Base-by-base conservation (phyloP, 129 eudicot genomes). In the Flaveria ramosissima region DNA sequence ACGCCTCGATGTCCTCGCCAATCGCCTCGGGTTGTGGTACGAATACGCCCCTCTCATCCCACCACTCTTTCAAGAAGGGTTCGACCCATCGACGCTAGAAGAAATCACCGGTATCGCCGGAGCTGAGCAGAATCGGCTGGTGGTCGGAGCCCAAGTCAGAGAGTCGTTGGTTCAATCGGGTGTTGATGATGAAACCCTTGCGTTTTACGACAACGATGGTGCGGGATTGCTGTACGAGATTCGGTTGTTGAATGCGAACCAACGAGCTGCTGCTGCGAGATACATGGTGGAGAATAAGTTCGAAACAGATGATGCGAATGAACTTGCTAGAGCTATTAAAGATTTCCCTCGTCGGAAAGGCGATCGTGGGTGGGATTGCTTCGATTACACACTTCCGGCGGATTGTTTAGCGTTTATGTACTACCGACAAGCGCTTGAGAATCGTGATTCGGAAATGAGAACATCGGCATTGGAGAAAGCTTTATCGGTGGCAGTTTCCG, bases 41-140 rank as follows among this genome's bases (percentile, higher is more conserved):
- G 96, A 92, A 20, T 90, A 88, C 74, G 98, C 94, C 70, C 84
- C 96, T 16, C 81, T 92, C 10, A 86, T 92, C 75, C 81, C 89
- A 3, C 75, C 90, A 3, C 85, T 92, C 7, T 67, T 78, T 4
- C 80, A 68, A 6, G 92, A 92, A 50, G 98, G 98, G 0, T 85
- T 92, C 64, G 64, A 71, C 26, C 80, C 94, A 19, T 48, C 93
- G 17, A 86, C 71, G 0, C 10, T 92, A 3, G 96, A 92, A 56
- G 98, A 92, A 46, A 68, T 92, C 67, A 90, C 96, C 0, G 96
- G 96, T 8, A 86, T 92, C 48, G 8, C 88, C 7, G 90, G 92
- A 2, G 73, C 71, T 2, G 98, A 92, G 47, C 98, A 92, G 77
- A 92, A 90, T n/a, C 81, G 69, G 17, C 80, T 88, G 8, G 86